Percentiles rank a stretch among this genome's conserved stretches.
Evolutionary conservation across 108 stramenopile species (phyloP).

Genomic region (Skeletonema costatum): DNA sequence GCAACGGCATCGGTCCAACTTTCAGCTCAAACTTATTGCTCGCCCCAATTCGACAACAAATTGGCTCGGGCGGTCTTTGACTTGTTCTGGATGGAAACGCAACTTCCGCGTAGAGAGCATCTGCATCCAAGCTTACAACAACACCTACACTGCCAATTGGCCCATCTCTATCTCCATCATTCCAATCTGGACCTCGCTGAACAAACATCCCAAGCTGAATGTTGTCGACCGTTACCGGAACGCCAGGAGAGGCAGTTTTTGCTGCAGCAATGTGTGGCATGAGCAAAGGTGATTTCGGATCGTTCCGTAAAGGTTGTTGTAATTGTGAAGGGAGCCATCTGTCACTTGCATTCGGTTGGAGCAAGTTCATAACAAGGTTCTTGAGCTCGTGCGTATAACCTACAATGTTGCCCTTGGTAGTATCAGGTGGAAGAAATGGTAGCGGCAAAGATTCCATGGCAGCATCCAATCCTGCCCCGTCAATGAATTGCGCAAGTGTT

Average conservation of each 20-base stretch:
- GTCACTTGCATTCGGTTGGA: conserved; percentile 20
- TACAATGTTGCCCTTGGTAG: not conserved
- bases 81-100: conserved; percentile 21
- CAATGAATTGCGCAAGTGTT: conserved; percentile 41
- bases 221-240: conserved; percentile 46
- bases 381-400: conserved; percentile 38
- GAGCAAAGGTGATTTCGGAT: conserved; percentile 36
- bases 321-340: conserved; percentile 37
- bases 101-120: conserved; percentile 37
- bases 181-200: conserved; percentile 43
- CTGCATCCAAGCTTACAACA: conserved; percentile 38
- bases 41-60: conserved; percentile 46
- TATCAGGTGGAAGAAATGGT: conserved; percentile 31
- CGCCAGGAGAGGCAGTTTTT: conserved; percentile 30
- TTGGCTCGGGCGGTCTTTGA: conserved; percentile 6
- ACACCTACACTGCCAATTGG: conserved; percentile 38
- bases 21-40: conserved; percentile 35
- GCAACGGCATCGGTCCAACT: conserved; percentile 17
- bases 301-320: conserved; percentile 20
- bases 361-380: conserved; percentile 28
- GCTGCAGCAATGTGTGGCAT: conserved; percentile 21
- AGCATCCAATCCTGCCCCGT: conserved; percentile 29
- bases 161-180: conserved; percentile 43
- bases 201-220: conserved; percentile 57
- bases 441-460: conserved; percentile 20